These are phyloP conservation scores for Vigna unguiculata DNA, from an alignment of 306 rosid species.

Conservation along the genomic window DNA sequence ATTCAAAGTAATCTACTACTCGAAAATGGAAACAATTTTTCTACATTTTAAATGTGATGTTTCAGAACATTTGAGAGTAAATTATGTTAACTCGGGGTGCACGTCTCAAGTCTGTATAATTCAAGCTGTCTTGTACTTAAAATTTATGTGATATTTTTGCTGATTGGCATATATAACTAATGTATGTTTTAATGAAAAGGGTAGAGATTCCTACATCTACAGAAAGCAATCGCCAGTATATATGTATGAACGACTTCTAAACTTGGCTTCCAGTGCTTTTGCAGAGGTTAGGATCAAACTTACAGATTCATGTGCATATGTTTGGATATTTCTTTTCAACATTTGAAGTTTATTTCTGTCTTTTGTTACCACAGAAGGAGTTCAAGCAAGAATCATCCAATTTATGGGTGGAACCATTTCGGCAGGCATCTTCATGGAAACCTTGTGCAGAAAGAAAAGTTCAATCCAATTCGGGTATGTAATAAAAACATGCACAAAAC, in stretches of 20 bases:
- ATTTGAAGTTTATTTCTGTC: constrained; percentile 4
- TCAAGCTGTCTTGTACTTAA: background rate
- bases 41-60: background rate
- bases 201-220: constrained; percentile 43
- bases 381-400: constrained; percentile 67
- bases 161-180: constrained; percentile 10
- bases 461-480: constrained; percentile 54
- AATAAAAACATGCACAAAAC: background rate
- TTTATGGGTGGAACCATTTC: constrained; percentile 75
- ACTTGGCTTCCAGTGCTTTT: constrained; percentile 75
- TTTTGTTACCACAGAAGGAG: constrained; percentile 60
- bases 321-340: background rate
- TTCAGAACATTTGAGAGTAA: background rate
- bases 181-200: constrained; percentile 48
- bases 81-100: constrained; percentile 2
- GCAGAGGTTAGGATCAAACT: constrained; percentile 65
- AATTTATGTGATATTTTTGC: constrained; percentile 9
- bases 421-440: constrained; percentile 70
- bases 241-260: constrained; percentile 81
- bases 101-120: background rate
- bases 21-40: background rate
- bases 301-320: background rate
- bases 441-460: constrained; percentile 78
- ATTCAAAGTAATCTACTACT: background rate
- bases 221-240: constrained; percentile 57